Evolutionary conservation across 495 filamentous ascomycete genomes (phyloP), one percentile per base, ranked within the genome.

Genomic region (Cercophora samala): DNA sequence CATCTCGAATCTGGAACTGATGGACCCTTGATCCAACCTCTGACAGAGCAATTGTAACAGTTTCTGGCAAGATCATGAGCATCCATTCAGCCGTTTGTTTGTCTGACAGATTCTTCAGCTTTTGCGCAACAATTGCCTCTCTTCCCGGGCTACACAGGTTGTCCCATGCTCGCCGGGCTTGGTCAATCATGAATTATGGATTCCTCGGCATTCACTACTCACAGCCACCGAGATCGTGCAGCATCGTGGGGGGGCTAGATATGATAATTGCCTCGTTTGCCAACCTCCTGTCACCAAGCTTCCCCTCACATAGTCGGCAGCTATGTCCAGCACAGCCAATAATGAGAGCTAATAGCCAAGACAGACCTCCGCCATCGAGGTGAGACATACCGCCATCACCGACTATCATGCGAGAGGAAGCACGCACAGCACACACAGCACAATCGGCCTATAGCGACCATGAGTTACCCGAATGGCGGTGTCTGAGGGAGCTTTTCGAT

Each of bases 301-400:
- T 46, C 37, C 13, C 13, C 37, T 46, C 37, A 46, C 5, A 13
- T 46, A 46, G 11, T 46, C 37, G 37, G 37, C 37, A 46, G 9
- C 37, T 13, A 46, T 11, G 15, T 3, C 13, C 15, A 46, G 37
- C 37, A 46, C 37, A 46, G 37, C 37, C 37, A 46, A 26, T 61
- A 4, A 26, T 19, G 19, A 19, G 25, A 15, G n/a, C 25, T 8
- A 11, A n/a, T n/a, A 4, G 59, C 21, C 58, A 60, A 24, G 21
- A 17, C 22, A 17, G 19, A n/a, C 58, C 25, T 18, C 25, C 37
- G 23, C 13, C 15, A 9, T 25, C 24, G n/a, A 21, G 18, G 64
- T 66, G 24, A 66, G 65, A 63, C 65, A 63, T 52, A 25, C 24
- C 19, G 37, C 58, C 17, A 58, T 61, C 58, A 54, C 58, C 23